Evolutionary conservation across 305 asterid species (phyloP), one percentile per base, ranked within the genome.

Genomic region (Fraxinus baroniana): DNA sequence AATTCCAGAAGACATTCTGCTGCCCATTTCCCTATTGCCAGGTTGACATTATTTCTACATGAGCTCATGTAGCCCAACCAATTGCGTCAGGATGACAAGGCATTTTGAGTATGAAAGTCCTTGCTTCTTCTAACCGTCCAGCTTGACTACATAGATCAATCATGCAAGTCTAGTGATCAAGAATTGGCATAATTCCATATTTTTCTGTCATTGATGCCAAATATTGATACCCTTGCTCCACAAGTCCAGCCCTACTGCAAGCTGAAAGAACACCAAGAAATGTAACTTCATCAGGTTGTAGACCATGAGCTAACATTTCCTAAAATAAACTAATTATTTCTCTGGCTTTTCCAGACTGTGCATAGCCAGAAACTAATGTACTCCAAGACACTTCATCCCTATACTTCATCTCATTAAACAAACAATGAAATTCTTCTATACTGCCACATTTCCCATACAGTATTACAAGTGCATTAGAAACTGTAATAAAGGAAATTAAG

Each of bases 51-150:
- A 88, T 80, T 91, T 86, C 97, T 90, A 46, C 98, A 93, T 15
- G 99, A 91, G 86, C 99, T 96, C 85, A 83, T 1, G 98, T 93
- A 66, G 93, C 87, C 99, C 97, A 94, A 62, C 98, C 98, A 82
- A 91, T 87, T 81, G 92, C 85, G 86, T 93, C 98, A 6, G 98
- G 98, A 68, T 37, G 80, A 68, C 78, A 88, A 81, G 97, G 98
- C 98, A 91, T 91, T 80, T 82, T 70, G 17, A 84, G 89, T 81
- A 95, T 91, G 86, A 95, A 92, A 64, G 35, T 70, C 81, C 87
- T 94, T 30, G 97, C 98, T 87, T 86, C 94, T 81, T 93, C 93
- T 76, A 94, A 87, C 77, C 36, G 86, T 41, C 39, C 98, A 13
- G 95, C 92, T 84, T 97, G 89, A 84, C 98, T 92, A 83, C 84